Evolutionary conservation across 176 grass and related monocot species (phyloP), one percentile per base, ranked within the genome.

Genomic region (Oryza officinalis): DNA sequence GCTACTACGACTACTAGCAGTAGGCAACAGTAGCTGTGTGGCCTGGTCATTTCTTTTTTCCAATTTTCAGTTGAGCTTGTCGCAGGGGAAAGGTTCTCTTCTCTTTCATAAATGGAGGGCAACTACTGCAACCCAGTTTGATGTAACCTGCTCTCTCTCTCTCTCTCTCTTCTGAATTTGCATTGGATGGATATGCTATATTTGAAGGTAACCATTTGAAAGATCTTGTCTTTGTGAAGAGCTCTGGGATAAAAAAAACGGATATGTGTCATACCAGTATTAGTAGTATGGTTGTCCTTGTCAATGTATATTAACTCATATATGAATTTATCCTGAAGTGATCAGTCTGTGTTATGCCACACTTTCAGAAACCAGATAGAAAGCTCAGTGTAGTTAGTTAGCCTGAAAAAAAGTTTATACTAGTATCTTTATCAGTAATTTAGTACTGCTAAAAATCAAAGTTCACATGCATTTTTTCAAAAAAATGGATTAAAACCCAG

Each of bases 221-320:
- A 74, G 69, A 75, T 87, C 13, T 74, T 46, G 63, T 83, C 33
- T 35, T 28, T 6, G 5, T 2, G 0, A 44, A 79, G 57, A 81
- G 13, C 2, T 45, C 38, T 3, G 15, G 59, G 60, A 7, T 31
- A 25, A 43, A 50, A 47, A 65, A 22, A 23, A 17, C n/a, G 43
- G 9, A n/a, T n/a, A n/a, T 30, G 15, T 64, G 38, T 14, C 37
- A 59, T 59, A 59, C 37, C 2, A 30, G 30, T 38, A 38, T 1
- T 35, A 35, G 8, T 40, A 40, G 40, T 41, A 41, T 59, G 20
- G 20, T 49, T 59, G 54, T 22, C 54, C 6, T 52, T 59, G 54
- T 31, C 80, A 46, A 12, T 33, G 54, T 32, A 28, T 32, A 37
- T 31, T 61, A 12, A 18, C n/a, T 43, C 67, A 4, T 25, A 27